phyloP scores from a whole-genome alignment of 1,284 basidiomycete genomes.

The Cryptococcus wingfieldii region DNA sequence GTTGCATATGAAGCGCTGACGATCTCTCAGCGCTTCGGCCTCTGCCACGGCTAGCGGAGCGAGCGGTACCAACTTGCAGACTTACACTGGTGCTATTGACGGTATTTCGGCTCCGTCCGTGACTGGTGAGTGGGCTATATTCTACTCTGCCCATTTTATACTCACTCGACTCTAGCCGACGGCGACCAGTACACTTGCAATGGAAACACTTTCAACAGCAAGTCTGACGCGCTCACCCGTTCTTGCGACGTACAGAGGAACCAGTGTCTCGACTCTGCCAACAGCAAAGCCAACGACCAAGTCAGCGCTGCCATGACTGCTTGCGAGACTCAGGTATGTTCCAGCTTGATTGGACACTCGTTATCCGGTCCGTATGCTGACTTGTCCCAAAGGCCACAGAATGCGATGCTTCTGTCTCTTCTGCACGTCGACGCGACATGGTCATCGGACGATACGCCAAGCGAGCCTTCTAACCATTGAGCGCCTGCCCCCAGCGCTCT shows the following conservation, averaged over 20 bases:
- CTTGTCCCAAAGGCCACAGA: neutral
- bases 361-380: neutral
- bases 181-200: slow-evolving; percentile 6
- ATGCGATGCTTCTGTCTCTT: neutral
- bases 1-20: neutral
- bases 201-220: slow-evolving; percentile 25
- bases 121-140: neutral
- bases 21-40: neutral
- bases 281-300: neutral
- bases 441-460: neutral
- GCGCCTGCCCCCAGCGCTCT: neutral
- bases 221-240: slow-evolving; percentile 25
- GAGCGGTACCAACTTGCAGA: slow-evolving; percentile 13
- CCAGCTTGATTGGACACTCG: neutral
- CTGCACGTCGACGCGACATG: neutral
- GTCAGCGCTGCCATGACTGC: neutral
- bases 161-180: neutral
- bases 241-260: slow-evolving; percentile 27
- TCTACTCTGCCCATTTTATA: neutral
- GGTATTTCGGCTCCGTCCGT: slow-evolving; percentile 14
- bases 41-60: slow-evolving; percentile 7
- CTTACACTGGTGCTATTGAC: slow-evolving; percentile 15
- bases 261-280: neutral
- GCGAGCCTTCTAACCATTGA: neutral
- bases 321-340: neutral